Evolutionary conservation across 495 filamentous ascomycete genomes (phyloP).

Genomic region (Hypoxylon fuscum): DNA sequence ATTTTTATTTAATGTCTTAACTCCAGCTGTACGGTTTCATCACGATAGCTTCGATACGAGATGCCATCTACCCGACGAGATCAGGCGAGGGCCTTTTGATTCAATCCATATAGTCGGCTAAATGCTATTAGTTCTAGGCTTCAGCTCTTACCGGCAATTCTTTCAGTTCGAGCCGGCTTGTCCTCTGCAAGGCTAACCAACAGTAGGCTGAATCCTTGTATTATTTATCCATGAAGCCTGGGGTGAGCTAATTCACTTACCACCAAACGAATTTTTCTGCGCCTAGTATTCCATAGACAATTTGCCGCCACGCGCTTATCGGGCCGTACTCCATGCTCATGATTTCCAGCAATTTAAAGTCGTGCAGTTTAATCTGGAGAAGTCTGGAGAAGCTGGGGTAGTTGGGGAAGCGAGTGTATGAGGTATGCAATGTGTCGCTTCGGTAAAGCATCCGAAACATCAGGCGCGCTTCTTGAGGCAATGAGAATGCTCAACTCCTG

Average conservation of each 20-base stretch:
- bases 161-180: constrained; percentile 2
- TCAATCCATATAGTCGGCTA: constrained; percentile 24
- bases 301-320: constrained; percentile 27
- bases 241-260: background rate
- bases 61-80: constrained; percentile 14
- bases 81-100: background rate
- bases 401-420: constrained; percentile 1
- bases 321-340: constrained; percentile 24
- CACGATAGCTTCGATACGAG: background rate
- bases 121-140: constrained; percentile 12
- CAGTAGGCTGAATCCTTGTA: constrained; percentile 16
- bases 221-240: constrained; percentile 19
- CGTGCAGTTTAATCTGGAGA: background rate
- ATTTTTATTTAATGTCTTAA: background rate
- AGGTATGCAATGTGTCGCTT: constrained; percentile 11
- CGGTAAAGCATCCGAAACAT: constrained; percentile 2
- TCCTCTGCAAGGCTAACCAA: constrained; percentile 17
- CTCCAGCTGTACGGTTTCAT: constrained; percentile 4
- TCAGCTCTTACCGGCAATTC: constrained; percentile 1
- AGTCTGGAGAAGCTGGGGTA: constrained; percentile 18
- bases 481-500: constrained; percentile 1
- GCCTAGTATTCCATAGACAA: constrained; percentile 6
- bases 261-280: background rate
- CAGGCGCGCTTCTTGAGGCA: constrained; percentile 18
- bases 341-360: background rate